These are phyloP conservation scores for Dissophora ornata DNA, from an alignment of 192 early-diverging fungal species.

Conservation along the genomic window DNA sequence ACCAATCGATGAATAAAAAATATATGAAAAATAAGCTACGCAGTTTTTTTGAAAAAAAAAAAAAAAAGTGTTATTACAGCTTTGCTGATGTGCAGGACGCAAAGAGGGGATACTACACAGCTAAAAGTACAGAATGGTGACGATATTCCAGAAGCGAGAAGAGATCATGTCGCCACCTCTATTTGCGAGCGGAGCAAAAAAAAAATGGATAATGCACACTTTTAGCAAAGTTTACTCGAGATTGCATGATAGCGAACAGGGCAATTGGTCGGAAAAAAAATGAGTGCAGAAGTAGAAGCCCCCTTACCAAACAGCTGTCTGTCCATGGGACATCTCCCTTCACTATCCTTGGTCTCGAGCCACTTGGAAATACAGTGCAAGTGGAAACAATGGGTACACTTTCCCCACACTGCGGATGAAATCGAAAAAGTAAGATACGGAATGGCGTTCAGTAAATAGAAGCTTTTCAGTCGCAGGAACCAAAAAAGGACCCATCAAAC, in stretches of 20 bases:
- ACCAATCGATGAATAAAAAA: constrained; percentile 2
- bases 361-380: constrained; percentile 93
- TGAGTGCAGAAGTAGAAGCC: not conserved
- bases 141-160: not conserved
- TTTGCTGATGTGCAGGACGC: no score
- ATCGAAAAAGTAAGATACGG: not conserved
- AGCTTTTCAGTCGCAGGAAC: no score
- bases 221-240: no score
- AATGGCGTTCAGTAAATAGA: no score
- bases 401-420: constrained; percentile 77
- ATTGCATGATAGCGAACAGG: no score
- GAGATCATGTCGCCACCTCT: constrained; percentile 23
- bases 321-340: constrained; percentile 91
- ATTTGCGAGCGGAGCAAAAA: constrained; percentile 8
- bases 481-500: no score
- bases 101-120: no score
- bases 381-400: constrained; percentile 94
- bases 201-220: no score
- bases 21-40: not conserved
- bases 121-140: constrained; percentile 6
- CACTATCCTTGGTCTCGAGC: constrained; percentile 75
- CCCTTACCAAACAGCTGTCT: constrained; percentile 76
- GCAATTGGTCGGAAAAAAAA: not conserved
- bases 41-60: no score
- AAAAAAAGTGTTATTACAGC: constrained; percentile 10